Conservation (phyloP, 2,329 filamentous ascomycete species). For the Fusarium nisikadoi region DNA sequence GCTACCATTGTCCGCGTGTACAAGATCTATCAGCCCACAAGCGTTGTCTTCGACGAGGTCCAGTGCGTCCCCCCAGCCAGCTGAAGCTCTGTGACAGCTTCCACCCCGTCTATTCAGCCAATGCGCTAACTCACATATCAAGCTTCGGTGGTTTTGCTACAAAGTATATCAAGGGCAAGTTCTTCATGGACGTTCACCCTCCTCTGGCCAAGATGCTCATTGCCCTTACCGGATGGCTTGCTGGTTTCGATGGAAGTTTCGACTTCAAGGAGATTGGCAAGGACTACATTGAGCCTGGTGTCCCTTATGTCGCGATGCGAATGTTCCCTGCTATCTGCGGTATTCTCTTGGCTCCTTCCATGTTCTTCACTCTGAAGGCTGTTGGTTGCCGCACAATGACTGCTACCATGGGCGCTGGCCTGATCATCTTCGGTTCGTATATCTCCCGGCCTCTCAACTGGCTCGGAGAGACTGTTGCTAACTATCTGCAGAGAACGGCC, state of each 20-base stretch:
- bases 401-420: slow-evolving; percentile 81
- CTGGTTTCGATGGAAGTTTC: slow-evolving; percentile 94
- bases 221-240: slow-evolving; percentile 92
- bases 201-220: slow-evolving; percentile 97
- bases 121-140: slow-evolving; percentile 31
- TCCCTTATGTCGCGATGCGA: slow-evolving; percentile 98
- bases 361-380: slow-evolving; percentile 95
- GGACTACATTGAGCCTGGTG: slow-evolving; percentile 93
- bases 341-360: slow-evolving; percentile 86
- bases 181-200: slow-evolving; percentile 99
- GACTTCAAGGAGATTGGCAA: slow-evolving; percentile 99
- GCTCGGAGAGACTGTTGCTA: slow-evolving; percentile 35
- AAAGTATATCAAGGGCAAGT: slow-evolving; percentile 99
- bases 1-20: slow-evolving; percentile 87
- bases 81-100: slow-evolving; percentile 1
- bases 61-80: slow-evolving; percentile 73
- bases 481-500: slow-evolving; percentile 80
- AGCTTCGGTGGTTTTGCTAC: slow-evolving; percentile 98
- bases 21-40: slow-evolving; percentile 94
- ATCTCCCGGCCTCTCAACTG: not conserved
- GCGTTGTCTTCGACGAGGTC: slow-evolving; percentile 98
- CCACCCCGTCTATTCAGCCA: not conserved
- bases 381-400: slow-evolving; percentile 88
- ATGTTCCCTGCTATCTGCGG: slow-evolving; percentile 90
- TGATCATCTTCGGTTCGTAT: slow-evolving; percentile 88